phyloP scores from a whole-genome alignment of 495 filamentous ascomycete species.

The Physcia stellaris region DNA sequence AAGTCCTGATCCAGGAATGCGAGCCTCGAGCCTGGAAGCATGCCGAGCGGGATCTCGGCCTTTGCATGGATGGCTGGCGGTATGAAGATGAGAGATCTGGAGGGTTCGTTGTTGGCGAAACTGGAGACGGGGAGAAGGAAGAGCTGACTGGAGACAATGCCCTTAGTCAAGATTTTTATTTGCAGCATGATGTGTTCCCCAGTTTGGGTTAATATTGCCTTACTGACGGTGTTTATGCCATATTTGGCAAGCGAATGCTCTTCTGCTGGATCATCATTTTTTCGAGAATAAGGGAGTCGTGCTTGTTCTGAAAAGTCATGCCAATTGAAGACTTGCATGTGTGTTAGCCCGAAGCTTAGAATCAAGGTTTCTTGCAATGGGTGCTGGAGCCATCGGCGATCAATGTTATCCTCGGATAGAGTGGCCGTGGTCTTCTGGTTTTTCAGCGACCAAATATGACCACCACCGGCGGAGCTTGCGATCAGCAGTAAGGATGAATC shows the following conservation, averaged over 20 bases:
- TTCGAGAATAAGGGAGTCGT: neutral
- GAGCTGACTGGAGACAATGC: neutral
- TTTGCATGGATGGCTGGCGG: too few relatives aligned
- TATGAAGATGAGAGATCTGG: too few relatives aligned
- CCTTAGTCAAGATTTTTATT: neutral
- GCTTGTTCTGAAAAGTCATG: neutral
- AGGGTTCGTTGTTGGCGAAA: too few relatives aligned
- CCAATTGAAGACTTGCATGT: constrained; percentile 4
- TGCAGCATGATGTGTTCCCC: neutral
- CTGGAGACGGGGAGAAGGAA: neutral
- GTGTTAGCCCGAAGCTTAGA: constrained; percentile 1
- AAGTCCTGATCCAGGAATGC: too few relatives aligned
- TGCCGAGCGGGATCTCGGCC: too few relatives aligned
- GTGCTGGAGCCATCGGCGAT: constrained; percentile 6
- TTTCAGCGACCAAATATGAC: constrained; percentile 10
- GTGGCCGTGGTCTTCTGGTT: neutral
- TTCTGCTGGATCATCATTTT: neutral
- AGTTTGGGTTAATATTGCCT: neutral
- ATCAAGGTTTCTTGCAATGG: constrained; percentile 2
- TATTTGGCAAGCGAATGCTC: neutral
- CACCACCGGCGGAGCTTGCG: neutral
- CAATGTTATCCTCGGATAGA: neutral
- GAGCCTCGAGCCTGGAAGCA: too few relatives aligned
- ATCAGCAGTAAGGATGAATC: constrained; percentile 7
- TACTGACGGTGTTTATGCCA: neutral